Base-by-base conservation (phyloP, 2,329 filamentous ascomycete genomes). In the Aspergillus udagawae region DNA sequence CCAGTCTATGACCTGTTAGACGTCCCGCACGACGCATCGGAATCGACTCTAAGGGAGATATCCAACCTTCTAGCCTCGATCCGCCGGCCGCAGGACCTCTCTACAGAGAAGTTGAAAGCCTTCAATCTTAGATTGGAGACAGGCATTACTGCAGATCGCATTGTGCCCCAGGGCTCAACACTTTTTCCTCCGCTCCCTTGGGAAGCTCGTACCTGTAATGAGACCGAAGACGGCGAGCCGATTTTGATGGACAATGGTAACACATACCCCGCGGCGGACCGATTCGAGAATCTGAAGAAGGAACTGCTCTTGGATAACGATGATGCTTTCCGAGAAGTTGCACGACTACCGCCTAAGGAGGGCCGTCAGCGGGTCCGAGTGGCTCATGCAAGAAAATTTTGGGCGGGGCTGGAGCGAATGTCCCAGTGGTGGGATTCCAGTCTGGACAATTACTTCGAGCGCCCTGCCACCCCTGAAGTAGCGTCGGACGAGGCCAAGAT, bases 371-470 rank as follows among this genome's bases (percentile, higher is more conserved):
- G 79, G 20, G 74, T 82, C 4, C 77, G 81, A 17, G 64, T 87
- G 48, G 79, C 80, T 0, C 80, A 85, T 61, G 79, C 83, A 57
- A 77, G 84, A 53, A 84, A 82, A 55, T 87, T 87, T 69, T 87
- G 82, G 80, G 77, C 79, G 52, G 80, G 78, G 2, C 73, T 87
- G 53, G 82, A 86, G 61, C 79, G 78, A 38, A 78, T 87, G 78
- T 76, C 82, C 17, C 82, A 83, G 60, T 87, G 85, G 65, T 87
- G 85, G 84, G 85, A 87, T 65, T 77, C 75, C 42, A 84, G 80
- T 57, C 66, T 81, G 50, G 85, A 87, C 62, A 71, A 84, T 29
- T 85, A 85, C 67, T 78, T 78, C 56, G 75, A 78, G 53, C 69
- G 72, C 17, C 68, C 73, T 27, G 65, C 63, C 21, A 65, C 63